Conservation (phyloP, 257 asterid genomes). For the Avicennia marina region DNA sequence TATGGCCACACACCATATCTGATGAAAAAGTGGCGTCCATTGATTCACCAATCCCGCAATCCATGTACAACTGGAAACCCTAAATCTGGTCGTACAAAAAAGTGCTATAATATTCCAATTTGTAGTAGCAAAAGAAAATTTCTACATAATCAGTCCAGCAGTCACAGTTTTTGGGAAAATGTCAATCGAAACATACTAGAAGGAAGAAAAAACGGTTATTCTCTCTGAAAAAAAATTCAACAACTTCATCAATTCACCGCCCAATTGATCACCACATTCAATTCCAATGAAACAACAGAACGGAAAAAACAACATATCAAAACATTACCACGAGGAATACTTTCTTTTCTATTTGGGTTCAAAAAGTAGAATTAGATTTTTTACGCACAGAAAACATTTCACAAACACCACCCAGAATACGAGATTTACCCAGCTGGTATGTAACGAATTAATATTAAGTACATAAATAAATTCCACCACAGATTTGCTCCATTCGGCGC, state of each 20-base stretch:
- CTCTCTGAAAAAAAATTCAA: too few relatives aligned
- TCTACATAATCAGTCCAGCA: too few relatives aligned
- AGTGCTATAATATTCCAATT: neutral
- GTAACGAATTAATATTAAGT: neutral
- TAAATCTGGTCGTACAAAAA: conserved; percentile 18
- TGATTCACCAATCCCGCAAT: conserved; percentile 34
- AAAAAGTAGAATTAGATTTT: neutral
- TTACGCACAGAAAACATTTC: neutral
- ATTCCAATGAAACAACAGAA: neutral
- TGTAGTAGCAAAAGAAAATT: neutral
- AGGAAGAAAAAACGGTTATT: too few relatives aligned
- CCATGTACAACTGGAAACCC: conserved; percentile 37
- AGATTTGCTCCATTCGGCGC: neutral
- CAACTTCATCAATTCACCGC: too few relatives aligned
- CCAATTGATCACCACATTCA: neutral
- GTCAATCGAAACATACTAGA: too few relatives aligned
- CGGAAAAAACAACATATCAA: too few relatives aligned
- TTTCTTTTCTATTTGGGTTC: neutral
- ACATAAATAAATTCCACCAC: neutral
- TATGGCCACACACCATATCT: conserved; percentile 37
- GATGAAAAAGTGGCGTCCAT: conserved; percentile 28
- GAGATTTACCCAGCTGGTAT: neutral
- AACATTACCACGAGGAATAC: too few relatives aligned
- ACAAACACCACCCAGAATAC: neutral
- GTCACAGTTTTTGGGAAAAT: too few relatives aligned